Base-by-base conservation (phyloP, 176 grass and related monocot genomes). In the Chrysopogon serrulatus region DNA sequence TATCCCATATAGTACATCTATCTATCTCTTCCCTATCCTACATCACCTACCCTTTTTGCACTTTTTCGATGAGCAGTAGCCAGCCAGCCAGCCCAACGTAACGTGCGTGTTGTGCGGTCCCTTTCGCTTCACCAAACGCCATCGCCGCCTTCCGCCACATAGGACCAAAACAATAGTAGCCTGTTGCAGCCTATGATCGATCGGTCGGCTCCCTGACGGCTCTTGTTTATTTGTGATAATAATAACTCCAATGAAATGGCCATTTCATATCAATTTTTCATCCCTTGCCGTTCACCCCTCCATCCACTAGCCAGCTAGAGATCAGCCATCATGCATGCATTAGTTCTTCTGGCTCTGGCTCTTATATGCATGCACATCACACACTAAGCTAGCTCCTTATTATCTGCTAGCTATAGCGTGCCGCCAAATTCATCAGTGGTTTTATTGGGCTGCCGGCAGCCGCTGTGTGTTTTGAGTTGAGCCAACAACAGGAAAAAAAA, bases 61-160 rank as follows among this genome's bases (percentile, higher is more conserved):
- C 66, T 42, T 86, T 83, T 47, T 43, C 14, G 10, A 28, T 24
- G 64, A 37, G 15, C 56, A 13, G 47, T 28, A 1, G n/a, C n/a
- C n/a, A n/a, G 57, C 26, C 51, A 53, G 49, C 48, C 48, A 48
- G 54, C 84, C 84, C 43, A 72, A 77, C 24, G 56, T 27, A 60
- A 27, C n/a, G 12, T 27, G 56, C 65, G 37, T 79, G 84, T 82
- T 86, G 61, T 60, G 82, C 56, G 15, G 81, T 90, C 47, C 80
- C 65, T 93, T 79, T 91, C 73, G 60, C 78, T 60, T 89, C 37
- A 91, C 92, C 74, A 88, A 85, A 73, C 92, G 79, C 88, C 79
- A 65, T 59, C 28, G 70, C 72, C 76, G 47, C 40, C 24, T 28
- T 28, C 63, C 56, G 84, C 71, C 72, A 77, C 70, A 18, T 82